Evolutionary conservation across 768 basidiomycete species (phyloP).

Genomic region (Suillus decipiens): DNA sequence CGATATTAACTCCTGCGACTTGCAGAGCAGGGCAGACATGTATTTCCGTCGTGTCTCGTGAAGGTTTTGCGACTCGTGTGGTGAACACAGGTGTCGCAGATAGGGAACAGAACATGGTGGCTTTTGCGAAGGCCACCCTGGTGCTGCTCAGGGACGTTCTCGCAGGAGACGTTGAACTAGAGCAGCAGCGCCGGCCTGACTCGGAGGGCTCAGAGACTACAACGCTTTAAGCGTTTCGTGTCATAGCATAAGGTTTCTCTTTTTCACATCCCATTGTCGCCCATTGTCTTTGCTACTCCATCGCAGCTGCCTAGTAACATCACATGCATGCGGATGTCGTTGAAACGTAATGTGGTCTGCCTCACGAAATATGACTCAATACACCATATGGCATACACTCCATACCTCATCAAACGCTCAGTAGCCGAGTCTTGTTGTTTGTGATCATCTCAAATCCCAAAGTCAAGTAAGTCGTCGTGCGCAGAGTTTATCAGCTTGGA

Average conservation of each 20-base stretch:
- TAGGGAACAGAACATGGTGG: slow-evolving; percentile 22
- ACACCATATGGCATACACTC: too few species aligned
- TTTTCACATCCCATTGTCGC: not conserved
- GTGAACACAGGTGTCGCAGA: slow-evolving; percentile 17
- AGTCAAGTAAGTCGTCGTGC: too few species aligned
- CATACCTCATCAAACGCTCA: too few species aligned
- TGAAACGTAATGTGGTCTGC: not conserved
- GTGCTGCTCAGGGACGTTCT: slow-evolving; percentile 18
- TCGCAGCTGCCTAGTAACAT: not conserved
- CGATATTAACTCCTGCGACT: not conserved
- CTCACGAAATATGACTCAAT: too few species aligned
- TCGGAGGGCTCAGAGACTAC: not conserved
- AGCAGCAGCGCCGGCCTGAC: slow-evolving; percentile 3
- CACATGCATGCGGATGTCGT: not conserved
- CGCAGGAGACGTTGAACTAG: slow-evolving; percentile 13
- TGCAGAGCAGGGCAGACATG: slow-evolving; percentile 14
- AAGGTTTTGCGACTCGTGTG: slow-evolving; percentile 16
- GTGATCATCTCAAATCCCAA: too few species aligned
- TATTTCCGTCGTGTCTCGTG: slow-evolving; percentile 12
- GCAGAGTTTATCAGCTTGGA: too few species aligned
- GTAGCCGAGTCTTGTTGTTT: too few species aligned
- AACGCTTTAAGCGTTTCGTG: not conserved
- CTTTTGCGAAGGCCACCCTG: slow-evolving; percentile 19
- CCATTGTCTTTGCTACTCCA: not conserved
- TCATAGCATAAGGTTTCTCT: not conserved